Evolutionary conservation across 2,329 filamentous ascomycete species (phyloP).

Genomic region (Neospermospora avenae): DNA sequence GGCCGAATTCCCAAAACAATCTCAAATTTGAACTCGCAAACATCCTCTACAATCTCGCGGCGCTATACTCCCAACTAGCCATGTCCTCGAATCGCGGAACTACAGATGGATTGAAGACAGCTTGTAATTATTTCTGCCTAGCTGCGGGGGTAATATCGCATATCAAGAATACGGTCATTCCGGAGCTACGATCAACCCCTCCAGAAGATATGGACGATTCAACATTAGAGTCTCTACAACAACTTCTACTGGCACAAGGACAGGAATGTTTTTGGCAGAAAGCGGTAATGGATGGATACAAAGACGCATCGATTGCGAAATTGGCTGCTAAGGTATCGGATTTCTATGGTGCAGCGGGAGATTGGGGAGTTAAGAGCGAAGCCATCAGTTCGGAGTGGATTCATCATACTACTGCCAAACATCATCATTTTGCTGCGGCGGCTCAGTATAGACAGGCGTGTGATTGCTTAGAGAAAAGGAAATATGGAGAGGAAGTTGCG

Average conservation of each 20-base stretch:
- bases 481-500: constrained; percentile 93
- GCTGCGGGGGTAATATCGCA: constrained; percentile 81
- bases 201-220: constrained; percentile 94
- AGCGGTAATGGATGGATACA: constrained; percentile 88
- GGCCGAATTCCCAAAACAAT: constrained; percentile 64
- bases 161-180: constrained; percentile 72
- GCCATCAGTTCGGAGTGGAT: constrained; percentile 94
- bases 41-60: constrained; percentile 86
- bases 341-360: constrained; percentile 79
- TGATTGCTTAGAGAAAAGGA: constrained; percentile 88
- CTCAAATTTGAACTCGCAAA: constrained; percentile 85
- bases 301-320: constrained; percentile 88
- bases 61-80: constrained; percentile 90
- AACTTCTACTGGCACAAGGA: constrained; percentile 84
- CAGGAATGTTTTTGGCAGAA: constrained; percentile 99
- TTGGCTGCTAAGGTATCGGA: constrained; percentile 89
- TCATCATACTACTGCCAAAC: constrained; percentile 94
- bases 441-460: constrained; percentile 90
- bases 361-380: constrained; percentile 84
- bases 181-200: constrained; percentile 77
- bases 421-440: constrained; percentile 93
- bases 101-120: constrained; percentile 79
- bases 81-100: constrained; percentile 73
- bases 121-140: constrained; percentile 85
- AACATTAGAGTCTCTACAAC: constrained; percentile 78